phyloP scores from a whole-genome alignment of 768 basidiomycete genomes.

The Peribolospora kevripleyi region DNA sequence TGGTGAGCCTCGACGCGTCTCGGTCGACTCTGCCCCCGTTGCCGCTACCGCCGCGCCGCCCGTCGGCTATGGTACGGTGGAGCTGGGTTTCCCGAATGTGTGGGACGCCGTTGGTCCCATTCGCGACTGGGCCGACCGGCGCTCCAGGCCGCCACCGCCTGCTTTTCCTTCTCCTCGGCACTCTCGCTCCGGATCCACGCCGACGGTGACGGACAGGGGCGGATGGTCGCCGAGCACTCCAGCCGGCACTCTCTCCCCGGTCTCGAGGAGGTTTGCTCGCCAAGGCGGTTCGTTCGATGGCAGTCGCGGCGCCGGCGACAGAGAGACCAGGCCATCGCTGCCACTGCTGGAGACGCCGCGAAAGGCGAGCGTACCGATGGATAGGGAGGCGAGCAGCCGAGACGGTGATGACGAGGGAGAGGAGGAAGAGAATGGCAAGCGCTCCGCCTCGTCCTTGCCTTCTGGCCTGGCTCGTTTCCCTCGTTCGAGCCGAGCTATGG shows the following conservation, averaged over 20 bases:
- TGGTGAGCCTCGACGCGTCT: background rate
- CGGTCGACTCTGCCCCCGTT: background rate
- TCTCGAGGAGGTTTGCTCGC: too few relatives aligned
- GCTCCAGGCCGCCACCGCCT: too few relatives aligned
- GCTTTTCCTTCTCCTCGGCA: too few relatives aligned
- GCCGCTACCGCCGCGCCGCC: constrained; percentile 9
- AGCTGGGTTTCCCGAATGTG: background rate
- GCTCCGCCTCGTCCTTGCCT: constrained; percentile 2
- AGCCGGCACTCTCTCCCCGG: too few relatives aligned
- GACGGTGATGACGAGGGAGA: constrained; percentile 11
- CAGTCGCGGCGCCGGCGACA: background rate
- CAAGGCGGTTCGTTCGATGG: background rate
- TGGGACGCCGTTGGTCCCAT: background rate
- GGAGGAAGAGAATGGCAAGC: background rate
- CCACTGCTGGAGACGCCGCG: background rate
- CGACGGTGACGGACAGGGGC: constrained; percentile 8
- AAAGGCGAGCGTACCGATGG: background rate
- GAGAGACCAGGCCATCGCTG: background rate
- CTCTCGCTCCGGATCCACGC: too few relatives aligned
- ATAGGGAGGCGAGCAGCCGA: background rate
- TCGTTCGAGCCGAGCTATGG: background rate
- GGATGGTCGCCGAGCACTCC: background rate
- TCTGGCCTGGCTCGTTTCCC: background rate
- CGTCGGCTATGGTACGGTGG: constrained; percentile 7
- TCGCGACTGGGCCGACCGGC: too few relatives aligned